Percentiles rank a stretch among this genome's conserved stretches.
Conservation (phyloP, 2,329 filamentous ascomycete genomes). For the Lachnellula subtilissima region DNA sequence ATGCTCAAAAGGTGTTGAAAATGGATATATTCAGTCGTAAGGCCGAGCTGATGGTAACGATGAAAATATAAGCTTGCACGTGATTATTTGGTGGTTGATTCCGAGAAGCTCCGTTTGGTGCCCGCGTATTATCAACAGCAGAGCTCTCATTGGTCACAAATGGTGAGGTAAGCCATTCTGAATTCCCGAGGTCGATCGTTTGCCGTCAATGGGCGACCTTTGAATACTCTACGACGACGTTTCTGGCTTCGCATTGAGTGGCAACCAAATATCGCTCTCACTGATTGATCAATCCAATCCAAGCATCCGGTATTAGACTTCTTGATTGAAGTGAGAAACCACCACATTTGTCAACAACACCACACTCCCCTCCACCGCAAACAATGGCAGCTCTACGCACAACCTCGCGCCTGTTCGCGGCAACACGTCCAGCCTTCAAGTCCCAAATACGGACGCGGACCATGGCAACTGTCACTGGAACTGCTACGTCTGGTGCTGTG, state of each 20-base stretch:
- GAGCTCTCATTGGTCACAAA: background rate
- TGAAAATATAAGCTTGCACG: background rate
- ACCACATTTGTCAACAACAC: background rate
- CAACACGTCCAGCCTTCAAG: conserved; percentile 16
- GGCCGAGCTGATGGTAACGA: background rate
- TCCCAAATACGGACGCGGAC: conserved; percentile 15
- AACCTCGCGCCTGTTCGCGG: conserved; percentile 22
- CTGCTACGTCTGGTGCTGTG: conserved; percentile 1
- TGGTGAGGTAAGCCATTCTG: conserved; percentile 5
- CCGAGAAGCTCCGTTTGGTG: conserved; percentile 1
- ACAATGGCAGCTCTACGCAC: conserved; percentile 26
- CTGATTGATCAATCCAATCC: background rate
- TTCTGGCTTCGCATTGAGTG: background rate
- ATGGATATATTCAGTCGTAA: too few species aligned
- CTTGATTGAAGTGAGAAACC: background rate
- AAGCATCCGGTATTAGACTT: background rate
- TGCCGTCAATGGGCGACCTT: background rate
- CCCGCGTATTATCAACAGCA: background rate
- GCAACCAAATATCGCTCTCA: background rate
- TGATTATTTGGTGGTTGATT: background rate
- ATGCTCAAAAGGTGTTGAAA: too few species aligned
- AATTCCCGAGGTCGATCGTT: conserved; percentile 9
- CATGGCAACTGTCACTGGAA: conserved; percentile 19
- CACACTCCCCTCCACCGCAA: conserved; percentile 20
- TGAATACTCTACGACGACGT: background rate